Conservation (phyloP, 805 yeast species). For the Saccharomycopsis javanensis region DNA sequence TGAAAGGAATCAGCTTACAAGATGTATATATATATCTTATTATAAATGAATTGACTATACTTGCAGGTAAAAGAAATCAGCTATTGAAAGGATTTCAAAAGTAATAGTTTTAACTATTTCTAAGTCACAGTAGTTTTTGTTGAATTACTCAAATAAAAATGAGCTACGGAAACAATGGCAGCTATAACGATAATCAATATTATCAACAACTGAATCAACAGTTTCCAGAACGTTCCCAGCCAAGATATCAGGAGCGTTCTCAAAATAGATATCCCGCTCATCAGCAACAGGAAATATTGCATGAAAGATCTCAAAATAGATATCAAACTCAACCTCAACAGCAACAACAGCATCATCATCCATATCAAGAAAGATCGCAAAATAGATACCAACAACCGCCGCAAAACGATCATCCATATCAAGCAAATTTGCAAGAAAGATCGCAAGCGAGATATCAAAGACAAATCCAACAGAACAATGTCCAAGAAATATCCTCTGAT, state of each 20-base stretch:
- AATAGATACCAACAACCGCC: neutral
- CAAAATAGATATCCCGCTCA: neutral
- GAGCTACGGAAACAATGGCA: neutral
- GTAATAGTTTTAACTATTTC: too few species aligned
- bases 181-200: neutral
- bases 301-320: neutral
- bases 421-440: neutral
- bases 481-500: neutral
- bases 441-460: neutral
- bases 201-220: neutral
- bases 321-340: neutral
- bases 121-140: too few species aligned
- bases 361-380: neutral
- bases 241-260: neutral
- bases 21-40: neutral
- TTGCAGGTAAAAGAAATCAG: too few species aligned
- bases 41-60: neutral
- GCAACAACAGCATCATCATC: neutral
- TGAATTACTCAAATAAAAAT: neutral
- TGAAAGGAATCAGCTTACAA: too few species aligned
- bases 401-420: neutral
- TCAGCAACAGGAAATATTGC: neutral
- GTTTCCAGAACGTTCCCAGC: neutral
- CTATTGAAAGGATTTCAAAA: too few species aligned
- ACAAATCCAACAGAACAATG: neutral